A percentile compares a stretch with the other conserved stretches of the same genome.
Evolutionary conservation across 352 stramenopile genomes (phyloP).

Genomic region (Pythium biforme): DNA sequence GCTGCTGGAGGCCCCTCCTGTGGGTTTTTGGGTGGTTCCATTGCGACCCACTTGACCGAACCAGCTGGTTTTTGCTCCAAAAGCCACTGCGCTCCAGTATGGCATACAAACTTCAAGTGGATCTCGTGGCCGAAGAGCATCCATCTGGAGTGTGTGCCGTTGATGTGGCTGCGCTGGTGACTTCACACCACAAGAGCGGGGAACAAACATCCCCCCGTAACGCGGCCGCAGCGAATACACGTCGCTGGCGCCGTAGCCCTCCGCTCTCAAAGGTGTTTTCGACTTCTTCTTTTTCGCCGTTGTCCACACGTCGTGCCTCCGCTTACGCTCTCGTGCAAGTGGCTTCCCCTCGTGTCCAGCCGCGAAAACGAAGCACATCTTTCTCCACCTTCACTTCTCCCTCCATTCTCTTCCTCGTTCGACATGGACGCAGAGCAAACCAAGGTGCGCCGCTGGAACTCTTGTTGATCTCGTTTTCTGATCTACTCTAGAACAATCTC

Average conservation of each 20-base stretch:
- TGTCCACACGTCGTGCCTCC: constrained; percentile 23
- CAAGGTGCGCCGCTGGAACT: constrained; percentile 18
- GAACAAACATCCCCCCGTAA: background rate
- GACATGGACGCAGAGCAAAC: constrained; percentile 36
- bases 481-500: constrained; percentile 1
- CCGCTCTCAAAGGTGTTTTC: background rate
- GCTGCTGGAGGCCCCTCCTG: background rate
- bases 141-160: constrained; percentile 31
- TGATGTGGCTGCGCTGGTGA: constrained; percentile 28
- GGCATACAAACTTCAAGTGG: constrained; percentile 23
- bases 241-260: background rate
- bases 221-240: constrained; percentile 6
- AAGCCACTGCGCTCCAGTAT: constrained; percentile 15
- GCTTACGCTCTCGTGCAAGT: constrained; percentile 6
- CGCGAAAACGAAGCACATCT: constrained; percentile 11
- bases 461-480: background rate
- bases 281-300: constrained; percentile 34
- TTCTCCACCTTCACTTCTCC: constrained; percentile 1
- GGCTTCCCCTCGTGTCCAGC: constrained; percentile 11
- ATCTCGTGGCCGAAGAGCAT: constrained; percentile 23
- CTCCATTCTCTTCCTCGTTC: constrained; percentile 3
- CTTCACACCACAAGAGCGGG: constrained; percentile 4
- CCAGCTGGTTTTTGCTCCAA: constrained; percentile 21
- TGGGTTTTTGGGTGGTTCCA: constrained; percentile 26
- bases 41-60: constrained; percentile 10